Percentiles rank a stretch among this genome's conserved stretches.
Evolutionary conservation across 805 yeast species (phyloP).

Genomic region (Myxozyma monticola): DNA sequence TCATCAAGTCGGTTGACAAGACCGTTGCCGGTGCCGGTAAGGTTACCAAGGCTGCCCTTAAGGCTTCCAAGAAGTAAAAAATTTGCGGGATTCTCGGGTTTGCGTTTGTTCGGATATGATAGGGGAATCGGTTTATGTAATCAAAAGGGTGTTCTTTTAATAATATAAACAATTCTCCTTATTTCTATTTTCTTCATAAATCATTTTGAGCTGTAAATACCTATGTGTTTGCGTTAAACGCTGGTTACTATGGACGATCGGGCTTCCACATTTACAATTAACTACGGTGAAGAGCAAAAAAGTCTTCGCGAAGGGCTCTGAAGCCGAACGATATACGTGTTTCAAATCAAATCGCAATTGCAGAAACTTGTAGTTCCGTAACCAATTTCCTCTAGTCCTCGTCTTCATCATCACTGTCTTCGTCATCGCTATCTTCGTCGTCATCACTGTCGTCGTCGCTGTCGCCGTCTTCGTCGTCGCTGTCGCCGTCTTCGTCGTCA

Average conservation of each 20-base stretch:
- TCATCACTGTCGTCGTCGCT: slow-evolving; percentile 6
- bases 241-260: not conserved
- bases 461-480: not conserved
- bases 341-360: no score
- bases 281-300: not conserved
- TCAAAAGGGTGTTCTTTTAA: slow-evolving; percentile 4
- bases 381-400: not conserved
- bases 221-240: no score
- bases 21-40: slow-evolving; percentile 79
- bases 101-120: slow-evolving; percentile 10
- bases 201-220: not conserved
- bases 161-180: not conserved
- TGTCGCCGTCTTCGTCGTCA: not conserved
- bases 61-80: slow-evolving; percentile 72
- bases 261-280: not conserved
- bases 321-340: no score
- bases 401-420: slow-evolving; percentile 1
- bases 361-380: no score
- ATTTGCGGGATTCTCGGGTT: slow-evolving; percentile 6
- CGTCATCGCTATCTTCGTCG: slow-evolving; percentile 13
- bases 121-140: slow-evolving; percentile 2
- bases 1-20: slow-evolving; percentile 93
- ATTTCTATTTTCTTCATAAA: not conserved
- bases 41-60: slow-evolving; percentile 94
- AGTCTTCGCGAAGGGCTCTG: not conserved